phyloP scores from a whole-genome alignment of 2,329 filamentous ascomycete species.

The Xylariaceae sp. region DNA sequence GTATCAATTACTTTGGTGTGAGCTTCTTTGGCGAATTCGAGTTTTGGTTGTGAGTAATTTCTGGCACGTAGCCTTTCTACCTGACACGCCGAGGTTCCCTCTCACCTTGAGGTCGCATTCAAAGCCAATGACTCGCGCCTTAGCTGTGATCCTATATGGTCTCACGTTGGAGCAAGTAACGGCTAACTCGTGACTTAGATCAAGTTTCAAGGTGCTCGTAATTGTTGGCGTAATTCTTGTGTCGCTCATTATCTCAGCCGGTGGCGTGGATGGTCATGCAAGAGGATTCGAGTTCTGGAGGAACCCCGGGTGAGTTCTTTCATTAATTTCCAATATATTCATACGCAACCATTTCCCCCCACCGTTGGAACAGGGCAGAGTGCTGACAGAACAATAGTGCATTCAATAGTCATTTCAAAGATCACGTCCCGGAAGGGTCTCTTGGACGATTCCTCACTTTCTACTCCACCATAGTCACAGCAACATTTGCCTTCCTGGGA shows the following conservation, averaged over 20 bases:
- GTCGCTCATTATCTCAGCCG: constrained; percentile 58
- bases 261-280: constrained; percentile 59
- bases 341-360: neutral
- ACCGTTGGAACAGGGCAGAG: neutral
- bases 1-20: constrained; percentile 68
- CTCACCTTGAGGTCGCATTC: neutral
- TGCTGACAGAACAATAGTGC: constrained; percentile 33
- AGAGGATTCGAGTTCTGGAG: constrained; percentile 65
- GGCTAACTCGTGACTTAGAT: constrained; percentile 25
- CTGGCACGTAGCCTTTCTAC: neutral
- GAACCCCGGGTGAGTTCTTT: constrained; percentile 47
- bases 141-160: neutral
- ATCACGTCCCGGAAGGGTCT: constrained; percentile 41
- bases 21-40: constrained; percentile 63
- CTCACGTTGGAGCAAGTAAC: neutral
- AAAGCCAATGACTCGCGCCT: neutral
- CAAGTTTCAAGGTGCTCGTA: constrained; percentile 64
- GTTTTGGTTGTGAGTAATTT: constrained; percentile 47
- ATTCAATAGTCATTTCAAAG: constrained; percentile 48
- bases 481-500: constrained; percentile 74
- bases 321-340: neutral
- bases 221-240: constrained; percentile 64
- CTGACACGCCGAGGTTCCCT: neutral
- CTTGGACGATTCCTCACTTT: constrained; percentile 57
- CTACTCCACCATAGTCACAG: constrained; percentile 70